phyloP scores from a whole-genome alignment of 2,329 filamentous ascomycete genomes.

The Neurospora sp. region DNA sequence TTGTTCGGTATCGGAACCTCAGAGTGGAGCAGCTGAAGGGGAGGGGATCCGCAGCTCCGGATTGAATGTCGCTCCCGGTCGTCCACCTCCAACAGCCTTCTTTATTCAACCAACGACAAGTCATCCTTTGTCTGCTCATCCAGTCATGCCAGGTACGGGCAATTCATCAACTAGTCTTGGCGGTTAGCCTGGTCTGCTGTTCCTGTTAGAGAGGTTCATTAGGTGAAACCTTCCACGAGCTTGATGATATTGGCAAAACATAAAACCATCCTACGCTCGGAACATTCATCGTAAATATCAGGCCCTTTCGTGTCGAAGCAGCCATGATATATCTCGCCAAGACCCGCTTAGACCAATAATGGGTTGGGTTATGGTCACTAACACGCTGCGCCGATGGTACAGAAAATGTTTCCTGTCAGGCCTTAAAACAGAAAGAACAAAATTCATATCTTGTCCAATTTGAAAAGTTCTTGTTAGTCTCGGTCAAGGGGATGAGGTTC shows the following conservation, averaged over 20 bases:
- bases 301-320: background rate
- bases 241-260: background rate
- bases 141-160: background rate
- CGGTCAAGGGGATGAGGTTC: background rate
- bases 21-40: background rate
- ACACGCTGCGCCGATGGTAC: fast-evolving
- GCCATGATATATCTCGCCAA: background rate
- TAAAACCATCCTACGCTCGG: background rate
- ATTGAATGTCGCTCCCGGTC: background rate
- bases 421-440: background rate
- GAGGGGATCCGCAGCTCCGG: background rate
- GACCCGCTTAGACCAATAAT: background rate
- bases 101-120: background rate
- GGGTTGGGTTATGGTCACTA: background rate
- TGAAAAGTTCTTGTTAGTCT: background rate
- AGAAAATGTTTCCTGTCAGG: background rate
- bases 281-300: background rate
- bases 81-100: background rate
- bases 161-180: background rate
- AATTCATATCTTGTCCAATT: background rate
- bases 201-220: background rate
- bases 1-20: background rate
- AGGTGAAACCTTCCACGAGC: background rate
- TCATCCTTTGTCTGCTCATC: background rate
- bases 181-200: background rate